Base-by-base conservation (phyloP, 2,329 filamentous ascomycete genomes). In the Colletotrichum siamense region DNA sequence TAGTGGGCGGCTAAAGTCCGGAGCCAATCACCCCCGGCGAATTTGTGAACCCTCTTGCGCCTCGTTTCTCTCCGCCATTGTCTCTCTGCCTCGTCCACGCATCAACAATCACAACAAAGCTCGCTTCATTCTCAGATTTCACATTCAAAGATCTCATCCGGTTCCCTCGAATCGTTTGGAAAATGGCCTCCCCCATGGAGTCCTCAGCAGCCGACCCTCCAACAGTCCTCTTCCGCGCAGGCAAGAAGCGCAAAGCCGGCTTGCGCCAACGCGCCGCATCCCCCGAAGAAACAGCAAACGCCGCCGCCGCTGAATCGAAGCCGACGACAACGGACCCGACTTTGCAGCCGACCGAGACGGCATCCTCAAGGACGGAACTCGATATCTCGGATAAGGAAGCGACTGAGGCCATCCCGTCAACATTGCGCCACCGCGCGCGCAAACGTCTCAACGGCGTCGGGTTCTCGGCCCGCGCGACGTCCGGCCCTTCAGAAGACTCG, bases 181-280 rank as follows among this genome's bases (percentile, higher is more conserved):
- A 7, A n/a, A 83, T 82, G 82, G 78, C 81, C 18, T 52, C 79
- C 24, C 70, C 76, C 65, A 76, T 78, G 59, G 81, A 84, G 22
- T 75, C 69, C 13, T 32, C 68, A 24, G 52, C 32, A 18, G 73
- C 78, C 30, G 70, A 68, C 9, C 57, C 79, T 3, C 83, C 84
- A 15, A 82, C 65, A 28, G 83, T 91, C 39, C 83, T 90, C 36
- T 93, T 93, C 79, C 90, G 91, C 52, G 86, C 85, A 34, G 81
- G 86, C 76, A 93, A 92, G 83, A 93, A 92, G 84, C 88, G 91
- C 81, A 93, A 92, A 81, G 84, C 86, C 7, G 73, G 69, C 73
- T 91, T 92, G 78, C 88, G 91, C 63, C 90, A 91, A 77, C 89
- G 90, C 77, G 78, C 82, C 81, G 61, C 55, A 71, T 69, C 68